phyloP scores from a whole-genome alignment of 177 flowering plant species.

The Telopea speciosissima region DNA sequence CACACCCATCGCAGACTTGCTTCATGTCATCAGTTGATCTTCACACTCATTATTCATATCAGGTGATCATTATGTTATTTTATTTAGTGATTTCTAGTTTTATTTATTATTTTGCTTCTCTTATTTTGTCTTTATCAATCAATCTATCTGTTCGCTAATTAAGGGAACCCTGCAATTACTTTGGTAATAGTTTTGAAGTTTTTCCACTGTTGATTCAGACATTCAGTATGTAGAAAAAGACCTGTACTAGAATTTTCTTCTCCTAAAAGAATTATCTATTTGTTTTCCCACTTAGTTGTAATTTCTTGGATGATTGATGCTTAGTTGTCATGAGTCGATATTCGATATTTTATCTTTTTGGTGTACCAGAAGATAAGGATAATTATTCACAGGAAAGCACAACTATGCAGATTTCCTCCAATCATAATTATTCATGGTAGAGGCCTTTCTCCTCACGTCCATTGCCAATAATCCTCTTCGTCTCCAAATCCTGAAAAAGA shows the following conservation, averaged over 20 bases:
- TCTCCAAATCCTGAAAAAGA: no score
- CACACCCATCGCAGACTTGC: conserved; percentile 97
- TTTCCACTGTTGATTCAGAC: neutral
- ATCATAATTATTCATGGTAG: no score
- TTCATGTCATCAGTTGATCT: conserved; percentile 99
- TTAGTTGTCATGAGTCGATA: neutral
- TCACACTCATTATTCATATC: conserved; percentile 97
- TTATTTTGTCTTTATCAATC: neutral
- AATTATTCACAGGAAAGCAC: no score
- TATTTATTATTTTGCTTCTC: neutral
- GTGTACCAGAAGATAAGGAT: no score
- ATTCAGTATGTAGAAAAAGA: neutral
- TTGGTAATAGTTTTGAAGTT: neutral
- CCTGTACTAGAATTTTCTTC: neutral
- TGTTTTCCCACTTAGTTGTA: neutral
- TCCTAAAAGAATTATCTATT: neutral
- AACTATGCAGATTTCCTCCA: no score
- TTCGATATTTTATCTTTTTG: no score
- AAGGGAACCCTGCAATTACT: neutral
- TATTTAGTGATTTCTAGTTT: neutral
- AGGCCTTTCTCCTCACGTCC: no score
- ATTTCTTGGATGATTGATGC: neutral
- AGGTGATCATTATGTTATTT: conserved; percentile 43
- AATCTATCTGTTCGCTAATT: neutral
- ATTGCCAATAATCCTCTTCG: no score